Evolutionary conservation across 2,329 filamentous ascomycete genomes (phyloP), one percentile per base, ranked within the genome.

Genomic region (Colletotrichum magnum): DNA sequence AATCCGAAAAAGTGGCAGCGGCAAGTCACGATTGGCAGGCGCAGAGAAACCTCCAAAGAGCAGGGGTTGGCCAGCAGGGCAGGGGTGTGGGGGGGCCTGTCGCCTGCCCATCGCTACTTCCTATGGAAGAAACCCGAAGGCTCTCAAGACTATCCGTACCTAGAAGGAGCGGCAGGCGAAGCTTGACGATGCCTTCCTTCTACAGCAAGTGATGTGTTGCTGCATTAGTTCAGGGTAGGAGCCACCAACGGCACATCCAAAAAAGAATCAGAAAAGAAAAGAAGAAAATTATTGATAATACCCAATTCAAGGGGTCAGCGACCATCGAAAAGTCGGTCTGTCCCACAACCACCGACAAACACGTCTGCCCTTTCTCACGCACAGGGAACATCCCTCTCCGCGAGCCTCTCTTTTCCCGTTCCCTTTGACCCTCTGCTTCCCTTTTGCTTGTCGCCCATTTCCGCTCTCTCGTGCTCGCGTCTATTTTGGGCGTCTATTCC

Each of bases 301-400:
- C 2, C 7, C 9, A 36, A 36, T 10, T 36, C 9, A 36, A 32
- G 10, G 32, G 32, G 32, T 7, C 32, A 10, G 32, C 32, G 32
- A 36, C 32, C 10, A n/a, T 58, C 53, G 50, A 58, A 64, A 59
- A 43, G 60, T 59, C 65, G 66, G 66, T 65, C 62, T 66, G 66
- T 47, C 56, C 52, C 18, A 21, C 54, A 16, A 48, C 52, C 36
- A 51, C 41, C 24, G 7, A 18, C 32, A n/a, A n/a, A 28, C 32
- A 10, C 50, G 5, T 36, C 39, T 24, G 51, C 18, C 32, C 26
- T 13, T 16, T 51, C 15, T 10, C 16, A 9, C 16, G 28, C 51
- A 39, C 66, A 69, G 56, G 66, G 66, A 69, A 60, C 32, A 65
- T 45, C 61, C 66, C 66, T 12, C 43, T 65, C 28, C 15, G 15